A percentile compares a stretch with the other conserved stretches of the same genome.
These are phyloP conservation scores for Solanum hybrid DNA, from an alignment of 305 asterid species.

Conservation along the genomic window DNA sequence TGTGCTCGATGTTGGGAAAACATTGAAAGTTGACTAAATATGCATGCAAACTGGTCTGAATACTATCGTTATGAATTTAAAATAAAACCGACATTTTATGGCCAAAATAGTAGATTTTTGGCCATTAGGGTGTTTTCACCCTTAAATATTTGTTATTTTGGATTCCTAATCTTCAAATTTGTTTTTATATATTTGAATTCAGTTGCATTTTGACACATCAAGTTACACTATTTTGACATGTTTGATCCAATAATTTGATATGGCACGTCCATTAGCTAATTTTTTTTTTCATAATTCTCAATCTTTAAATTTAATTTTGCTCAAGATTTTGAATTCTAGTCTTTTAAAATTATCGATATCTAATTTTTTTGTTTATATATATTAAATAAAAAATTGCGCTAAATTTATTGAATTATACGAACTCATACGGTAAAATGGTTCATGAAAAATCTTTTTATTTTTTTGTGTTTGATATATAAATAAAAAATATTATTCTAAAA, in stretches of 20 bases:
- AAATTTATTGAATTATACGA: no score
- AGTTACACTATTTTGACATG: not conserved
- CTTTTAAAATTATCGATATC: not conserved
- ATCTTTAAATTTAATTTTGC: no score
- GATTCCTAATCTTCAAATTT: not conserved
- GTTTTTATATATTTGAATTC: not conserved
- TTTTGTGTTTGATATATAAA: not conserved
- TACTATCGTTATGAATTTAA: not conserved
- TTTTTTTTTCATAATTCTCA: not conserved
- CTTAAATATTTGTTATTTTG: not conserved
- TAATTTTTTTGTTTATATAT: no score
- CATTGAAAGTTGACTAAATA: not conserved
- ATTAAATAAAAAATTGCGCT: not conserved
- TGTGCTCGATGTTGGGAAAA: slow-evolving; percentile 18
- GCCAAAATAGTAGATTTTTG: not conserved
- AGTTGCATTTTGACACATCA: not conserved
- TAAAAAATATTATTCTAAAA: not conserved
- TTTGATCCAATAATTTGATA: not conserved
- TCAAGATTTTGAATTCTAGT: not conserved
- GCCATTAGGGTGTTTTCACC: not conserved
- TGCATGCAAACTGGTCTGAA: not conserved
- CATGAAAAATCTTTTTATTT: not conserved
- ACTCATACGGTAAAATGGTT: no score
- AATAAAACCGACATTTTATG: not conserved
- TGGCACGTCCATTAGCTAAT: not conserved